Conservation (phyloP, 2,329 filamentous ascomycete genomes). For the Beauveria asiatica region DNA sequence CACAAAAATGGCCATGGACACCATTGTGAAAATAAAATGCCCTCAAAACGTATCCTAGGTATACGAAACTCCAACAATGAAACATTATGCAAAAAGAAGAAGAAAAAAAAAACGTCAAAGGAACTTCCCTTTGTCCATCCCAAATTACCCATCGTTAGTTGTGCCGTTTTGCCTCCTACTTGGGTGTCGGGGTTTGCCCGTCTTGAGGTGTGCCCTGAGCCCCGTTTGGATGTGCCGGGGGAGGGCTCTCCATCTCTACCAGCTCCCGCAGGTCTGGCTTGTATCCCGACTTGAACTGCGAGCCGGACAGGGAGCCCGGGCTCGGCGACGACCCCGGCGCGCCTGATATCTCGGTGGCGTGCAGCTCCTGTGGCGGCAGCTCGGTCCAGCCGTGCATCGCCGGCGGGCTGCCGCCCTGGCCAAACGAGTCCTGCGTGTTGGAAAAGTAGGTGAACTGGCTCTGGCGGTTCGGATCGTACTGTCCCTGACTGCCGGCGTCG, state of each 20-base stretch:
- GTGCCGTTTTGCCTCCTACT: neutral
- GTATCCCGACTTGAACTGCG: neutral
- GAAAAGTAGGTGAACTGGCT: slow-evolving; percentile 2
- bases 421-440: neutral
- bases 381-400: neutral
- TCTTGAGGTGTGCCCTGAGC: neutral
- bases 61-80: neutral
- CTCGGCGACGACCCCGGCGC: neutral
- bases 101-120: neutral
- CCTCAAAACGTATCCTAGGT: neutral
- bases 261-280: neutral
- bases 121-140: neutral
- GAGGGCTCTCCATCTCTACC: slow-evolving; percentile 5
- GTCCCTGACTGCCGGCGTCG: neutral
- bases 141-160: neutral
- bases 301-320: neutral
- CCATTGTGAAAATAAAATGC: neutral
- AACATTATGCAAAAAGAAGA: neutral
- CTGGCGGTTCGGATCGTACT: slow-evolving; percentile 2
- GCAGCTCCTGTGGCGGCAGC: slow-evolving; percentile 3
- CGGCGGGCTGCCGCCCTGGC: neutral
- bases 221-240: neutral
- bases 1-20: neutral
- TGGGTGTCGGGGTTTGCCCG: neutral
- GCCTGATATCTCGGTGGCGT: neutral